Base-by-base conservation (phyloP, 306 rosid genomes). In the Herpetospermum pedunculosum region DNA sequence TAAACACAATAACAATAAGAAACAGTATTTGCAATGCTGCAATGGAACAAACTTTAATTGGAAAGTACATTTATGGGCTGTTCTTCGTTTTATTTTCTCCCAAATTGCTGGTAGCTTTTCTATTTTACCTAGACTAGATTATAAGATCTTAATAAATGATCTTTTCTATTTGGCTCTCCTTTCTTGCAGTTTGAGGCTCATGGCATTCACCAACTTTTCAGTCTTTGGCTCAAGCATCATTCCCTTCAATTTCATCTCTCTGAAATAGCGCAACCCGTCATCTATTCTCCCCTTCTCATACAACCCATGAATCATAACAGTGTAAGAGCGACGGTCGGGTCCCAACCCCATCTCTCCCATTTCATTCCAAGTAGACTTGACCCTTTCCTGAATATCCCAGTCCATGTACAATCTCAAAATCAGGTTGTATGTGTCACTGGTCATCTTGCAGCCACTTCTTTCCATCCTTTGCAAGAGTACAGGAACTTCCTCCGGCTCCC, bases 231-330 rank as follows among this genome's bases (percentile, higher is more conserved):
- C 92, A 1, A 84, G 83, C 72, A 63, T 47, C 80, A 90, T 77
- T 58, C 98, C 98, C 83, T 90, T 90, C 3, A 85, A 77, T 52
- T 60, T 81, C 95, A 92, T 88, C 79, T 87, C 91, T 68, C 46
- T 69, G 32, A 77, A 85, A 81, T 85, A 90, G 2, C 85, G 87
- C 81, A 78, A 48, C 26, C 85, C 90, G 25, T 87, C 92, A 21
- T 80, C 72, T 14, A 3, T 73, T 74, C 90, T 84, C 72, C 92
- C 90, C 41, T 87, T 88, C n/a, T 81, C 85, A 75, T 44, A 80
- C 47, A 82, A 79, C 55, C 90, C 85, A 29, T 86, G 98, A 78
- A 92, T 81, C 94, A 92, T 84, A 47, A 92, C 75, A 2, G 86
- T 89, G 81, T 92, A 92, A 0, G 98, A 86, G 72, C 85, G 63